Percentiles rank a stretch among this genome's conserved stretches.
These are phyloP conservation scores for Penicillium sp. DNA, from an alignment of 2,329 filamentous ascomycete genomes.

Conservation along the genomic window DNA sequence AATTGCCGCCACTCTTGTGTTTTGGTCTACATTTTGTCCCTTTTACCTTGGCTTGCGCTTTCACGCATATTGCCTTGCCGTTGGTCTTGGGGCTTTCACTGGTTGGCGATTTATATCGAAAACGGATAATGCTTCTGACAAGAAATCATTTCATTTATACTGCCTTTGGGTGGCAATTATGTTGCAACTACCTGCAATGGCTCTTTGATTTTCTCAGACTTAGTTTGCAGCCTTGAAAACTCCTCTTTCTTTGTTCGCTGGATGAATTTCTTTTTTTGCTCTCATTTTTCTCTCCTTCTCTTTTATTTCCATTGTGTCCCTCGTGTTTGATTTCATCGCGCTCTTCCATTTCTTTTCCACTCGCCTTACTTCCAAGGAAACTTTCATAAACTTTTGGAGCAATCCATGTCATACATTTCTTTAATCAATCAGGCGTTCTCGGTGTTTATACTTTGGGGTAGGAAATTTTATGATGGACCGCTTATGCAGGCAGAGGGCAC, in stretches of 20 bases:
- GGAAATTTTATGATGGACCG: neutral
- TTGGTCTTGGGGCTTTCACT: neutral
- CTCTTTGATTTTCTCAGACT: neutral
- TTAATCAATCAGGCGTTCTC: neutral
- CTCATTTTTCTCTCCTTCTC: neutral
- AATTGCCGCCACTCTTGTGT: neutral
- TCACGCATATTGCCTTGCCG: slow-evolving; percentile 4
- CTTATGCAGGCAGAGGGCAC: neutral
- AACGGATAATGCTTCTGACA: slow-evolving; percentile 8
- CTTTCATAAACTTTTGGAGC: neutral
- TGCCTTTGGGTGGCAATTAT: slow-evolving; percentile 13
- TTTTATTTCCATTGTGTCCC: neutral
- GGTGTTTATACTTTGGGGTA: neutral
- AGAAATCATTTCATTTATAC: slow-evolving; percentile 12
- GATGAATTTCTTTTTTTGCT: neutral
- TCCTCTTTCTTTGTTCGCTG: neutral
- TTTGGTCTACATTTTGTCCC: slow-evolving; percentile 11
- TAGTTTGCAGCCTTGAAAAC: neutral
- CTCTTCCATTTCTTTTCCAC: neutral
- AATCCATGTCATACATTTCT: neutral
- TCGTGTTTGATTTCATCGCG: neutral
- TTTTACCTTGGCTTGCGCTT: slow-evolving; percentile 6
- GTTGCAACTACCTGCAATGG: slow-evolving; percentile 14
- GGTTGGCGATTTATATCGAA: slow-evolving; percentile 8
- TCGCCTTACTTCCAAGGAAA: neutral